These are phyloP conservation scores for Cytospora piceae DNA, from an alignment of 2,329 filamentous ascomycete genomes.

Conservation along the genomic window DNA sequence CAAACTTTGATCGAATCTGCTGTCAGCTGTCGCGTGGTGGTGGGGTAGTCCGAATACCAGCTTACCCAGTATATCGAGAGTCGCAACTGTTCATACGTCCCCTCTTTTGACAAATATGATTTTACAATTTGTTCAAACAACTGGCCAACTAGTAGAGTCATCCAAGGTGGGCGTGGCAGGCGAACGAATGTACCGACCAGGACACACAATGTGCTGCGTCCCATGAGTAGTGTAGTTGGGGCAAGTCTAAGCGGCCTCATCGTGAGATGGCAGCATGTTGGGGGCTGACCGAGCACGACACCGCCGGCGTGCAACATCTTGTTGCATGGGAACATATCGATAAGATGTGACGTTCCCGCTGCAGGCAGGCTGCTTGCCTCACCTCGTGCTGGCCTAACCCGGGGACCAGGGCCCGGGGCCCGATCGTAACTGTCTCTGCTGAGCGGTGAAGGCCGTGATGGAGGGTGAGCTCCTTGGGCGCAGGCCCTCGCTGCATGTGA, in stretches of 20 bases:
- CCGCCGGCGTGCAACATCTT: conserved; percentile 7
- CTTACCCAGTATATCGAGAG: not conserved
- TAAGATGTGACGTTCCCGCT: not conserved
- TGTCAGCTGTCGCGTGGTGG: conserved; percentile 17
- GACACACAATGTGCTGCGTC: conserved; percentile 6
- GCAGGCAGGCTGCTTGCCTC: not conserved
- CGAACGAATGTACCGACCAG: not conserved
- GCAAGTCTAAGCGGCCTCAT: conserved; percentile 14
- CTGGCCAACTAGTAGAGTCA: not conserved
- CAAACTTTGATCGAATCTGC: conserved; percentile 8
- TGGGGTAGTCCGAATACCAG: conserved; percentile 16
- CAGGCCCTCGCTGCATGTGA: conserved; percentile 21
- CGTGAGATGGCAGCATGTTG: conserved; percentile 11
- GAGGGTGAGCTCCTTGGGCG: conserved; percentile 10
- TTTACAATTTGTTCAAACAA: not conserved
- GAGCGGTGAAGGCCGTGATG: conserved; percentile 2
- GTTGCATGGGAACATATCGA: not conserved
- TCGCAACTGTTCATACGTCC: conserved; percentile 4
- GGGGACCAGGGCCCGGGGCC: not conserved
- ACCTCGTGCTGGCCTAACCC: not conserved
- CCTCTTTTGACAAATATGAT: not conserved
- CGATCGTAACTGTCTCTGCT: not conserved
- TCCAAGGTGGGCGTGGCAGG: not conserved
- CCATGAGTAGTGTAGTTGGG: not conserved
- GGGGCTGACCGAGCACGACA: conserved; percentile 6